These are phyloP conservation scores for Triticum timopheevii DNA, from an alignment of 176 grass and related monocot species.

Conservation along the genomic window DNA sequence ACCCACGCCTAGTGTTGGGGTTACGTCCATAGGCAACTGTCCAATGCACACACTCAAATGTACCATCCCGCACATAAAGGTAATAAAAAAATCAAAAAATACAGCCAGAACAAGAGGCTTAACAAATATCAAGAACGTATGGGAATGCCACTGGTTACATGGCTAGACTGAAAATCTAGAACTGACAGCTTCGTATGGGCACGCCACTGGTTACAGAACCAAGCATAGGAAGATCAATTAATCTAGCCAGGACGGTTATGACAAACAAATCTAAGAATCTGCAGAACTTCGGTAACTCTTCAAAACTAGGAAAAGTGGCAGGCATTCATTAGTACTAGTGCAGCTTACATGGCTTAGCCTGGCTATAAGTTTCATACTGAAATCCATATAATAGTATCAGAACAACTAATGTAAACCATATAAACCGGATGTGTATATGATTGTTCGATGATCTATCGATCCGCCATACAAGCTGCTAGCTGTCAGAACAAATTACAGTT, in stretches of 20 bases:
- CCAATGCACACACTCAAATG: background rate
- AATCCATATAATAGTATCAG: background rate
- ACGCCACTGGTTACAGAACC: background rate
- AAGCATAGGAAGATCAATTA: background rate
- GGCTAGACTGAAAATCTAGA: conserved; percentile 6
- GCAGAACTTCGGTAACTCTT: background rate
- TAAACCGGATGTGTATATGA: background rate
- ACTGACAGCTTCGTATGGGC: background rate
- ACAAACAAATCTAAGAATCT: background rate
- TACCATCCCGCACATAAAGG: background rate
- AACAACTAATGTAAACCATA: background rate
- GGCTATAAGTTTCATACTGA: background rate
- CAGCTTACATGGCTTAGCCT: background rate
- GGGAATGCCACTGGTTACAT: background rate
- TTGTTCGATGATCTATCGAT: background rate
- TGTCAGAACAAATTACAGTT: background rate
- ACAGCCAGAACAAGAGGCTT: background rate
- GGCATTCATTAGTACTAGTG: background rate
- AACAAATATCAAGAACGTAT: background rate
- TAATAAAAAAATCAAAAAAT: background rate
- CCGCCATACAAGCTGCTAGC: background rate
- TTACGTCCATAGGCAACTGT: background rate
- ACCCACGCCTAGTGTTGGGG: background rate
- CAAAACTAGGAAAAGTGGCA: conserved; percentile 13
- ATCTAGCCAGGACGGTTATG: background rate